phyloP scores from a whole-genome alignment of 805 yeast genomes.

The Zygosaccharomyces kombuchaensis region DNA sequence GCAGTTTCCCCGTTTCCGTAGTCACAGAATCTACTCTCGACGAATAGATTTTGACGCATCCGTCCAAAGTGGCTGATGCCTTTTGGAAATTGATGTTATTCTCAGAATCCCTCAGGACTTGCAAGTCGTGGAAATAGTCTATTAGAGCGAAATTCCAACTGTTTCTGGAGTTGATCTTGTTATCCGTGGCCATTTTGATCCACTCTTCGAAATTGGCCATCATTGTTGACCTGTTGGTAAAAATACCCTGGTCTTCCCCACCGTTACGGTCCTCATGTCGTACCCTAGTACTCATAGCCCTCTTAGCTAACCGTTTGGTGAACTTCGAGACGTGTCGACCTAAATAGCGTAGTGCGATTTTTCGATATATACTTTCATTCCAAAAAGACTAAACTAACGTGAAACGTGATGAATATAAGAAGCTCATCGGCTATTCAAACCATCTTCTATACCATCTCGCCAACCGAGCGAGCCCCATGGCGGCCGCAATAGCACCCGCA shows the following conservation, averaged over 20 bases:
- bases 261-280: constrained; percentile 19
- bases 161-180: constrained; percentile 76
- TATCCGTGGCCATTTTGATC: constrained; percentile 79
- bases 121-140: constrained; percentile 84
- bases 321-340: no score
- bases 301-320: not conserved
- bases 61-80: constrained; percentile 89
- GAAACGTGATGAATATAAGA: not conserved
- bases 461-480: constrained; percentile 2
- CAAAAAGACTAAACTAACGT: constrained; percentile 8
- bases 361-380: not conserved
- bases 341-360: not conserved
- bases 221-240: constrained; percentile 39
- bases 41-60: constrained; percentile 88
- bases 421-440: not conserved
- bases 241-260: constrained; percentile 24
- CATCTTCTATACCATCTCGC: constrained; percentile 1
- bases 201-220: constrained; percentile 66
- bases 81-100: constrained; percentile 78
- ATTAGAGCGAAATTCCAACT: constrained; percentile 90
- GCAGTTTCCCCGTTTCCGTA: constrained; percentile 77
- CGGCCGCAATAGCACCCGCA: constrained; percentile 2
- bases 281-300: constrained; percentile 17
- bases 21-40: constrained; percentile 91
- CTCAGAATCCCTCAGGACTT: constrained; percentile 68